Evolutionary conservation across 176 grass and related monocot species (phyloP).

Genomic region (Aegilops umbellulata): DNA sequence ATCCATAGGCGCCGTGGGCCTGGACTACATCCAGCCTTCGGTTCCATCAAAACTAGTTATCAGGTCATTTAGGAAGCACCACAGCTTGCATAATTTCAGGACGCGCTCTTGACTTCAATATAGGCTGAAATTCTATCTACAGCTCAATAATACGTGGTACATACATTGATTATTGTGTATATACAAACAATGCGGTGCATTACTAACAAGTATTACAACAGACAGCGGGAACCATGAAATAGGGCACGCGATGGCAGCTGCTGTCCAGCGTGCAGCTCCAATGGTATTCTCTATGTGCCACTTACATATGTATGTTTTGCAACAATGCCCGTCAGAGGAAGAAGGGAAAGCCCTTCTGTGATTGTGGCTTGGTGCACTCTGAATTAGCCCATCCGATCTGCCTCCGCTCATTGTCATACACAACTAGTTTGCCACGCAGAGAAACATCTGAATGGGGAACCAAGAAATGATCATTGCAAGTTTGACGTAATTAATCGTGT

Average conservation of each 20-base stretch:
- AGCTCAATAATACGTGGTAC: slow-evolving; percentile 10
- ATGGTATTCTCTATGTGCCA: neutral
- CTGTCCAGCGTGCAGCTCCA: slow-evolving; percentile 9
- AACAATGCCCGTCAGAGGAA: slow-evolving; percentile 49
- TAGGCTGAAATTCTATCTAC: neutral
- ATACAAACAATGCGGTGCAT: slow-evolving; percentile 23
- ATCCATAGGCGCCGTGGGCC: no score
- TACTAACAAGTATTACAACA: slow-evolving; percentile 24
- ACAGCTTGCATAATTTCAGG: neutral
- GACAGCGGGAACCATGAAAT: neutral
- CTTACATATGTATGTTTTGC: neutral
- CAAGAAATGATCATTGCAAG: neutral
- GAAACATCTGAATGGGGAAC: slow-evolving; percentile 72
- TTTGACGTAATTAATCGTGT: neutral
- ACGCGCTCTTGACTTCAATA: neutral
- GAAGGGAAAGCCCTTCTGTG: slow-evolving; percentile 73
- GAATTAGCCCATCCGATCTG: slow-evolving; percentile 88
- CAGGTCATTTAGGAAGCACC: no score
- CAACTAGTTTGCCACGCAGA: slow-evolving; percentile 86
- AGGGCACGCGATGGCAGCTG: neutral
- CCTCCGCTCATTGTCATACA: slow-evolving; percentile 81
- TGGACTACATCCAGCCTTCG: no score
- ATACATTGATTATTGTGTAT: neutral
- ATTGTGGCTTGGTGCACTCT: slow-evolving; percentile 58
- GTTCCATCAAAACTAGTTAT: no score